phyloP scores from a whole-genome alignment of 78 protist genomes.

The Dictyostelium firmibasis region DNA sequence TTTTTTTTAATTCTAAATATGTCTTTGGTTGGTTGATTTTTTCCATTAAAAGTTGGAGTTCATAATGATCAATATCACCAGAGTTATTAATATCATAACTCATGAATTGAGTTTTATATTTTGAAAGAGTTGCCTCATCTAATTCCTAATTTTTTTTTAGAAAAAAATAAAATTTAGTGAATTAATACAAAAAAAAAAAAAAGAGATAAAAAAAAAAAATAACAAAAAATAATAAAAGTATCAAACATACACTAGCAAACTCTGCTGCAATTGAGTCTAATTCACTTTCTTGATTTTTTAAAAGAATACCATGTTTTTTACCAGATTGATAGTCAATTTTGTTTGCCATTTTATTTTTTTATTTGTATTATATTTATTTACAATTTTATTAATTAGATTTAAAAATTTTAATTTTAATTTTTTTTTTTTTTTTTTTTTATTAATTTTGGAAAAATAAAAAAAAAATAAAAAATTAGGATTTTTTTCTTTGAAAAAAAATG shows the following conservation, averaged over 20 bases:
- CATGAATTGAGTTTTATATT: conserved; percentile 54
- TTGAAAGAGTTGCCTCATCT: conserved; percentile 39
- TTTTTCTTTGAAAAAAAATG: background rate
- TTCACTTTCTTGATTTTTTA: conserved; percentile 31
- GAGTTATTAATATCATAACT: conserved; percentile 42
- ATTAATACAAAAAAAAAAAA: background rate
- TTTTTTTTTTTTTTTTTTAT: background rate
- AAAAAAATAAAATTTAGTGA: background rate
- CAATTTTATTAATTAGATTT: too few relatives aligned
- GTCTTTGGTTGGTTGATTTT: conserved; percentile 64
- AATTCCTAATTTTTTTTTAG: conserved; percentile 4
- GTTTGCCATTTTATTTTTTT: background rate
- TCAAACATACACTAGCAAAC: conserved; percentile 26
- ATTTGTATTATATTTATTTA: background rate
- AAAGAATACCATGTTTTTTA: conserved; percentile 13
- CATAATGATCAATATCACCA: conserved; percentile 62
- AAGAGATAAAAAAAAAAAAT: background rate
- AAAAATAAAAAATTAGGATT: background rate
- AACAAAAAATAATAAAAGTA: background rate
- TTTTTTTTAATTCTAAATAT: conserved; percentile 71
- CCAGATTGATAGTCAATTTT: conserved; percentile 53
- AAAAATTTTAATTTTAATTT: background rate
- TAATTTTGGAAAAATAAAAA: background rate
- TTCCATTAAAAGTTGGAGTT: conserved; percentile 65
- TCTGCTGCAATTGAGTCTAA: conserved; percentile 68